A percentile compares a stretch with the other conserved stretches of the same genome.
phyloP scores from a whole-genome alignment of 441 rosid species.

The Flueggea neowawraea region DNA sequence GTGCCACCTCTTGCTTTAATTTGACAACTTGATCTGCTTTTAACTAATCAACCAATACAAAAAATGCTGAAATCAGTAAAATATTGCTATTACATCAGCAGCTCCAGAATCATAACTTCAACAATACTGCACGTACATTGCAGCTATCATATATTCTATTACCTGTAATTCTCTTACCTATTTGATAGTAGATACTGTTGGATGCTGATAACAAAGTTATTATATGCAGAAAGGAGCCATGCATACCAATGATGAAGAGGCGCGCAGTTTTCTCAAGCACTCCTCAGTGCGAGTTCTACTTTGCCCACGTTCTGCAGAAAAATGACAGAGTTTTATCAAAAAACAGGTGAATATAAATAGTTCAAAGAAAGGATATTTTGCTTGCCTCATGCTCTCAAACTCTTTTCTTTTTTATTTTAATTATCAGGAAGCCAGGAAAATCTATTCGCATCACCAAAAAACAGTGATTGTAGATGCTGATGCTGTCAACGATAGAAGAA shows the following conservation, averaged over 20 bases:
- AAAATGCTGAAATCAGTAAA: too few species aligned
- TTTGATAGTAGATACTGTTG: not conserved
- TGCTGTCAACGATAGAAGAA: slow-evolving; percentile 65
- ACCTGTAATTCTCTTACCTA: not conserved
- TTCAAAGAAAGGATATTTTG: too few species aligned
- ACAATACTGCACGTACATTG: too few species aligned
- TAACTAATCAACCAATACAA: too few species aligned
- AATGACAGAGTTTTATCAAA: slow-evolving; percentile 79
- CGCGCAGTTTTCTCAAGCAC: slow-evolving; percentile 89
- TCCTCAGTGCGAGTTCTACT: slow-evolving; percentile 89
- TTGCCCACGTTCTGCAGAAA: slow-evolving; percentile 91
- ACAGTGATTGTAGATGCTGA: slow-evolving; percentile 91
- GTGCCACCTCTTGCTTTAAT: too few species aligned
- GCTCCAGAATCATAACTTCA: too few species aligned
- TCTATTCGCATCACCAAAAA: slow-evolving; percentile 96
- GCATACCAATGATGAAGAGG: slow-evolving; percentile 89
- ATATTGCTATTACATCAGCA: too few species aligned
- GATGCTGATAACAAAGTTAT: slow-evolving; percentile 5
- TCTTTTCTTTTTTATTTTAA: slow-evolving; percentile 14
- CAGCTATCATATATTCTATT: not conserved
- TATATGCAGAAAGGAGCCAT: slow-evolving; percentile 79
- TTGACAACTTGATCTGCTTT: too few species aligned
- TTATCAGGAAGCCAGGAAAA: slow-evolving; percentile 84
- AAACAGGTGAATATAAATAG: slow-evolving; percentile 50
- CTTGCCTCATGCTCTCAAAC: slow-evolving; percentile 2